These are phyloP conservation scores for Apiospora sp. DNA, from an alignment of 2,329 filamentous ascomycete genomes.

Conservation along the genomic window DNA sequence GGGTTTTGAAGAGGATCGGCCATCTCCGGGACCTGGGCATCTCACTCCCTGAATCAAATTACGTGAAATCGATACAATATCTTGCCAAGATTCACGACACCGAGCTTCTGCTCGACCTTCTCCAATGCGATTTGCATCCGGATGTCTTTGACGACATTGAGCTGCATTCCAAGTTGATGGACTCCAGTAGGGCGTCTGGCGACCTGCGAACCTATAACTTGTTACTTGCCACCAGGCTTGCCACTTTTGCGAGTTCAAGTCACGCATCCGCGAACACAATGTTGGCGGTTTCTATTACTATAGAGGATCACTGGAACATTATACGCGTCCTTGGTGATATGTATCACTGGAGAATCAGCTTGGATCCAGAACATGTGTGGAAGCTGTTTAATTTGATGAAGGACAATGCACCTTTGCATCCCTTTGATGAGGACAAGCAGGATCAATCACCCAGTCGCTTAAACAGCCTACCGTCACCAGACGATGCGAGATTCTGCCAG, in stretches of 20 bases:
- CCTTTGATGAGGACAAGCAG: neutral
- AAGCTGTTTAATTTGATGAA: conserved; percentile 42
- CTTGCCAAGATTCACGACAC: conserved; percentile 67
- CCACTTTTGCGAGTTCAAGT: conserved; percentile 41
- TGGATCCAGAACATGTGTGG: conserved; percentile 40
- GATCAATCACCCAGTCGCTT: no score
- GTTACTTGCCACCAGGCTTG: conserved; percentile 53
- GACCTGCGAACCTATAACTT: conserved; percentile 53
- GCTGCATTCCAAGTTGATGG: conserved; percentile 50
- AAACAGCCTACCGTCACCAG: neutral
- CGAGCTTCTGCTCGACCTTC: conserved; percentile 53
- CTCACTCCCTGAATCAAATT: conserved; percentile 67
- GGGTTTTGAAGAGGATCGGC: conserved; percentile 65
- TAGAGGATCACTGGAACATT: conserved; percentile 37
- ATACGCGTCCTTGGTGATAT: conserved; percentile 49
- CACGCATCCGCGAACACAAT: conserved; percentile 45
- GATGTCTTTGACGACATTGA: conserved; percentile 60
- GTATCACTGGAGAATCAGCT: conserved; percentile 42
- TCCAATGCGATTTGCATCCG: conserved; percentile 61
- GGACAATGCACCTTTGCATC: conserved; percentile 33
- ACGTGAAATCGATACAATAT: conserved; percentile 69
- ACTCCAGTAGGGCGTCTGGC: conserved; percentile 43
- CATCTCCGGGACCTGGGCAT: conserved; percentile 71
- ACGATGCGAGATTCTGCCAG: conserved; percentile 41
- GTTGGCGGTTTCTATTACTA: conserved; percentile 40